A percentile compares a stretch with the other conserved stretches of the same genome.
These are phyloP conservation scores for Lophiotrema nucula DNA, from an alignment of 495 filamentous ascomycete genomes.

Conservation along the genomic window DNA sequence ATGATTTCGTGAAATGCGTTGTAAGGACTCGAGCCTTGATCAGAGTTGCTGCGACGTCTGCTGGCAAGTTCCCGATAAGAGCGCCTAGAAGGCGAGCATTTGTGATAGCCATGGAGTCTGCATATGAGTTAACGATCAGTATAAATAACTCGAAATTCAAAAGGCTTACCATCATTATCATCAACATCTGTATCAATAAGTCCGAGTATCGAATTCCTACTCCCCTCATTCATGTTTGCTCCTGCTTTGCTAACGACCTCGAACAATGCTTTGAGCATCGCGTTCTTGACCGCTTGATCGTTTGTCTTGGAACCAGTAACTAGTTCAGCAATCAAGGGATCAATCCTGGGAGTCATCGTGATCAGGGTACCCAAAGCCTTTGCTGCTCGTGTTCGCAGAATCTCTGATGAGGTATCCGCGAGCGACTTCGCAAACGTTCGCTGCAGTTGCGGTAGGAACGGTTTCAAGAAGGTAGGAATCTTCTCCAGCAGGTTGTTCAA, in stretches of 20 bases:
- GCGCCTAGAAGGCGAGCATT: slow-evolving; percentile 86
- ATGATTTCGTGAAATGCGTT: slow-evolving; percentile 61
- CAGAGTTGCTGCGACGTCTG: slow-evolving; percentile 61
- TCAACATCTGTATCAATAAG: slow-evolving; percentile 84
- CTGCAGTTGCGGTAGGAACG: slow-evolving; percentile 94
- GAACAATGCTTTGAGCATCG: slow-evolving; percentile 95
- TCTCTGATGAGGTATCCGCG: slow-evolving; percentile 88
- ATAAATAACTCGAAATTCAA: slow-evolving; percentile 31
- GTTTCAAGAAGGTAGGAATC: slow-evolving; percentile 92
- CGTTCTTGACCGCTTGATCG: slow-evolving; percentile 85
- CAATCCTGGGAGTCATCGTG: slow-evolving; percentile 91
- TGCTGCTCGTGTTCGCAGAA: slow-evolving; percentile 83
- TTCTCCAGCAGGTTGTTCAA: slow-evolving; percentile 95
- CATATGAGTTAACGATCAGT: slow-evolving; percentile 26
- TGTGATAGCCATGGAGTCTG: slow-evolving; percentile 74
- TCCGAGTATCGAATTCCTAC: slow-evolving; percentile 73
- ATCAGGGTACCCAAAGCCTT: slow-evolving; percentile 95
- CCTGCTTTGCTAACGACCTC: slow-evolving; percentile 96
- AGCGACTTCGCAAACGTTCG: slow-evolving; percentile 94
- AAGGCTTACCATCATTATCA: slow-evolving; percentile 56
- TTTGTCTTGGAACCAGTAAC: slow-evolving; percentile 89
- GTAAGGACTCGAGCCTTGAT: slow-evolving; percentile 81
- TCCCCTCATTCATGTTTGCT: slow-evolving; percentile 87
- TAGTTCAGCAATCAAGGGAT: slow-evolving; percentile 85
- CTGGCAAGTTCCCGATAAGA: slow-evolving; percentile 75